A percentile compares a stretch with the other conserved stretches of the same genome.
Conservation (phyloP, 2,329 filamentous ascomycete genomes). For the Bipolaris gigantea region DNA sequence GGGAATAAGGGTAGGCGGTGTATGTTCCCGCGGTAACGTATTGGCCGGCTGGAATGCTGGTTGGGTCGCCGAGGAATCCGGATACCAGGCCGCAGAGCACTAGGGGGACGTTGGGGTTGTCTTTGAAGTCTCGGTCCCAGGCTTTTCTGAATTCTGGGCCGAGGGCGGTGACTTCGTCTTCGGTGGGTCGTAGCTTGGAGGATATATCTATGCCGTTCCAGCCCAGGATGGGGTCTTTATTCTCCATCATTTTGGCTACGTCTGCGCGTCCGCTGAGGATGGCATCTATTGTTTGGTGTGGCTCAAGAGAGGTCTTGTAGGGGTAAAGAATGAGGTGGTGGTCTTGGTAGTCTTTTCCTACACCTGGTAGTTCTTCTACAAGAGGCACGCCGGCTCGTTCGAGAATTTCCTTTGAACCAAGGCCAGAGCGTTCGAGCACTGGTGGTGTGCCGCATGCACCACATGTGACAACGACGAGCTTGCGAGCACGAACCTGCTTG, state of each 20-base stretch:
- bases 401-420: slow-evolving; percentile 58
- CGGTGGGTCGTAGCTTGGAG: slow-evolving; percentile 59
- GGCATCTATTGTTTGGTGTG: slow-evolving; percentile 58
- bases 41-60: slow-evolving; percentile 46
- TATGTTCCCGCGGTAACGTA: slow-evolving; percentile 59
- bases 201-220: slow-evolving; percentile 62
- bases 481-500: slow-evolving; percentile 54
- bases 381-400: slow-evolving; percentile 55
- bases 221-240: slow-evolving; percentile 56
- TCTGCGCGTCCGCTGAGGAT: slow-evolving; percentile 55
- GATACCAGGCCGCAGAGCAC: slow-evolving; percentile 49
- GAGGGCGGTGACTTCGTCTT: slow-evolving; percentile 55
- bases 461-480: slow-evolving; percentile 56
- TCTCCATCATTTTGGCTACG: slow-evolving; percentile 50
- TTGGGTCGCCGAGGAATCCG: slow-evolving; percentile 37
- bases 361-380: slow-evolving; percentile 60
- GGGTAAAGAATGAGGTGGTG: slow-evolving; percentile 59
- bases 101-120: slow-evolving; percentile 52
- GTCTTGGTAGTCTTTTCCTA: slow-evolving; percentile 67
- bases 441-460: slow-evolving; percentile 58
- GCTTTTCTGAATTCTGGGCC: slow-evolving; percentile 56
- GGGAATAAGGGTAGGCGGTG: slow-evolving; percentile 63
- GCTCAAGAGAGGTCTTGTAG: slow-evolving; percentile 53
- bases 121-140: slow-evolving; percentile 61
- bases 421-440: slow-evolving; percentile 64